Evolutionary conservation across 1,139 yeast species (phyloP).

Genomic region (Yamadazyma epiphylla): DNA sequence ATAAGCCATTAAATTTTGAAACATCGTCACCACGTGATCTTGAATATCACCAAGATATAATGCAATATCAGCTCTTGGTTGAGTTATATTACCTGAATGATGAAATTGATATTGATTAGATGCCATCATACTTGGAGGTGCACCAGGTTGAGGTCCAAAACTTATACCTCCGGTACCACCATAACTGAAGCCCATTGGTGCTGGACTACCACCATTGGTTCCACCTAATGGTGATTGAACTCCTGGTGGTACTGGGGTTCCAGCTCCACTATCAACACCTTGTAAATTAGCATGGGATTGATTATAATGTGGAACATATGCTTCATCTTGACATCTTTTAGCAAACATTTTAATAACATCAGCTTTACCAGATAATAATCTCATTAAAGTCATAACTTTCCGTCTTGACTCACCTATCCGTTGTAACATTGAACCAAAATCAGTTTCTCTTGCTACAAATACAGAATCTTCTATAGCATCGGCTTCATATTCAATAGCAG

Average conservation of each 20-base stretch:
- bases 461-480: constrained; percentile 85
- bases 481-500: constrained; percentile 83
- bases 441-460: constrained; percentile 37
- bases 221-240: constrained; percentile 1
- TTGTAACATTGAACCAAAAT: constrained; percentile 69
- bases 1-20: constrained; percentile 80
- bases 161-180: constrained; percentile 16
- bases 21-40: constrained; percentile 96
- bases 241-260: constrained; percentile 1
- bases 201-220: constrained; percentile 2
- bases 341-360: constrained; percentile 98
- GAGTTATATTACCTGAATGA: constrained; percentile 31
- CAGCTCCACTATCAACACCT: constrained; percentile 8
- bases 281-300: constrained; percentile 9
- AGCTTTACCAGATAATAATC: constrained; percentile 89
- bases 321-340: constrained; percentile 83
- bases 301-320: constrained; percentile 9
- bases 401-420: constrained; percentile 86
- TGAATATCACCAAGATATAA: constrained; percentile 94
- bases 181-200: constrained; percentile 13
- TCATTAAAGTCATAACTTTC: constrained; percentile 87
- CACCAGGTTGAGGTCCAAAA: constrained; percentile 18
- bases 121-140: constrained; percentile 15
- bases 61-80: constrained; percentile 80
- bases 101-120: constrained; percentile 15